Evolutionary conservation across 2,329 filamentous ascomycete genomes (phyloP), one percentile per base, ranked within the genome.

Genomic region (Ceratocystis alfenasii): DNA sequence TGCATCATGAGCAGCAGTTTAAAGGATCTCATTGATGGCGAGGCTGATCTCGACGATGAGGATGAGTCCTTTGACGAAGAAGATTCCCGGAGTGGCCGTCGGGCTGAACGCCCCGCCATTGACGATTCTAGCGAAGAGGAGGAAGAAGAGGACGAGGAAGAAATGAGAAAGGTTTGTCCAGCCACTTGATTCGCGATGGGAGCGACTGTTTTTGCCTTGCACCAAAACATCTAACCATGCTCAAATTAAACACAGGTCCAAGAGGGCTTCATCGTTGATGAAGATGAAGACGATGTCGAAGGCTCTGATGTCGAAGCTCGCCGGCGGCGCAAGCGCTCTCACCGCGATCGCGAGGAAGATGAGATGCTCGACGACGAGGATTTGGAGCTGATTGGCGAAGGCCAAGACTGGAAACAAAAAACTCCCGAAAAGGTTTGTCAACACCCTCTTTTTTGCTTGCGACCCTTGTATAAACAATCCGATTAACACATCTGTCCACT

Each of bases 311-410:
- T 75, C 61, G 79, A 82, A 60, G 79, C 79, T 67, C 80, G 77
- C 68, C 82, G 84, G 69, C 87, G 88, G 74, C 85, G 86, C 75
- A 95, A 94, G 78, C 87, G 90, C 70, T 86, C 90, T 72, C 79
- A 84, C 67, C 78, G 82, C 62, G 88, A 95, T 73, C 87, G 89
- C 66, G 89, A 90, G 72, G 86, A 90, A 69, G 90, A 95, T 73
- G 91, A 93, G 68, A 89, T 90, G 68, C 83, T 99, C 7, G 94
- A 97, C 71, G 93, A 96, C 70, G 94, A 99, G 74, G 94, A 99
- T 80, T 77, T 99, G 67, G 94, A 97, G 73, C 81, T 99, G 66
- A 96, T 99, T 71, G 92, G 91, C 63, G 89, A 95, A 74, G 85
- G 87, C 28, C 66, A 66, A 41, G 64, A 86, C 69, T 83, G 83